Base-by-base conservation (phyloP, 768 basidiomycete species). In the Sporobolomyces pararoseus region DNA sequence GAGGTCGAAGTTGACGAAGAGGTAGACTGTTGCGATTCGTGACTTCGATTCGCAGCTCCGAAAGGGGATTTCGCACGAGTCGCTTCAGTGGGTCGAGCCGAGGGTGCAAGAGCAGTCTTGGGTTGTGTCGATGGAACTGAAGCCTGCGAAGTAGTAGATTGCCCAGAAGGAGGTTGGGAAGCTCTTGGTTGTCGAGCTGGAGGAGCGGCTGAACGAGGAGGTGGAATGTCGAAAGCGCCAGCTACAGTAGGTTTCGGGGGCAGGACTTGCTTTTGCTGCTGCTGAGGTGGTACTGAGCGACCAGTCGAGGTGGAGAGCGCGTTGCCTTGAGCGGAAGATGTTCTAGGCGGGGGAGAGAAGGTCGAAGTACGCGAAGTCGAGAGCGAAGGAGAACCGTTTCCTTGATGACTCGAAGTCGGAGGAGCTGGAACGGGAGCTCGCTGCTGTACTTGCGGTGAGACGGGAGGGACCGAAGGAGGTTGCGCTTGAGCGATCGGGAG, bases 161-260 rank as follows among this genome's bases (percentile, higher is more conserved):
- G 39, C 6, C 42, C 35, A 23, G 55, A 42, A 42, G 10, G 58
- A 29, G 58, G 6, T 29, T 4, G 39, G 4, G 39, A 16, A n/a
- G 31, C 34, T 27, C 23, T 47, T 25, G 29, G 3, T 25, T 34
- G 59, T n/a, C 25, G 59, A 35, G 27, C 21, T 13, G 59, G 32
- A 27, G 46, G 59, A 3, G 23, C 31, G 1, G 19, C 35, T 32
- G 44, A 35, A 1, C 67, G 61, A 2, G 61, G 67, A 55, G 67
- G 67, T 14, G 67, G 61, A 29, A 68, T 68, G 47, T 68, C 67
- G 61, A 68, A 68, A 4, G 67, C 67, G 9, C 52, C 23, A 9
- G 53, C n/a, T n/a, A n/a, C 52, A 29, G 53, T 23, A 12, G 53
- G 31, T 46, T 37, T 17, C n/a, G n/a, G n/a, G n/a, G n/a, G n/a